Percentiles rank a stretch among this genome's conserved stretches.
These are phyloP conservation scores for Halteria grandinella DNA, from an alignment of 73 alveolate species.

Conservation along the genomic window DNA sequence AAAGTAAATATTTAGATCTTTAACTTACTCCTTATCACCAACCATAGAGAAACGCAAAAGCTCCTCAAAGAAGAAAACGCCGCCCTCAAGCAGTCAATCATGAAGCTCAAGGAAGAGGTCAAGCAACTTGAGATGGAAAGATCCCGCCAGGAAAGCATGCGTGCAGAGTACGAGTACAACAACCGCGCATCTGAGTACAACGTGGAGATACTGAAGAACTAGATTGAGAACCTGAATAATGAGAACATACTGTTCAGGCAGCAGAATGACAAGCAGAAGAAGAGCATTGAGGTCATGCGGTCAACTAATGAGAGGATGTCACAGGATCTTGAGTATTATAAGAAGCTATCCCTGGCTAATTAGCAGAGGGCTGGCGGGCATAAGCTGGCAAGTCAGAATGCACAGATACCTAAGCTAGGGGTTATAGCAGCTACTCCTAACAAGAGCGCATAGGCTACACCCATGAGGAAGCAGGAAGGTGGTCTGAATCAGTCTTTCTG, in stretches of 20 bases:
- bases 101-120: constrained; percentile 35
- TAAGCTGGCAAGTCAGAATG: background rate
- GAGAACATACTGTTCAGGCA: constrained; percentile 17
- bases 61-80: constrained; percentile 7
- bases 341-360: constrained; percentile 18
- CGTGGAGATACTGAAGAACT: constrained; percentile 37
- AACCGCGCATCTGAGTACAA: constrained; percentile 41
- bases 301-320: constrained; percentile 32
- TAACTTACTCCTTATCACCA: constrained; percentile 4
- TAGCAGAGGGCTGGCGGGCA: background rate
- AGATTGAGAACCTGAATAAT: constrained; percentile 45
- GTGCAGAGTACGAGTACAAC: constrained; percentile 32
- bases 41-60: constrained; percentile 11
- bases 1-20: constrained; percentile 42
- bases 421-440: background rate
- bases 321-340: constrained; percentile 37
- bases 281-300: constrained; percentile 38
- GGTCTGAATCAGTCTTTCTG: too few species aligned
- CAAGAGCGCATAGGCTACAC: background rate
- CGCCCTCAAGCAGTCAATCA: background rate
- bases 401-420: background rate
- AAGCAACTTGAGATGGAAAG: constrained; percentile 24
- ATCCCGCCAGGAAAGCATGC: constrained; percentile 12
- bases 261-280: constrained; percentile 44
- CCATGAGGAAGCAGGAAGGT: too few species aligned